Evolutionary conservation across 768 basidiomycete genomes (phyloP), one percentile per base, ranked within the genome.

Genomic region (Tricholoma hemisulphureum): DNA sequence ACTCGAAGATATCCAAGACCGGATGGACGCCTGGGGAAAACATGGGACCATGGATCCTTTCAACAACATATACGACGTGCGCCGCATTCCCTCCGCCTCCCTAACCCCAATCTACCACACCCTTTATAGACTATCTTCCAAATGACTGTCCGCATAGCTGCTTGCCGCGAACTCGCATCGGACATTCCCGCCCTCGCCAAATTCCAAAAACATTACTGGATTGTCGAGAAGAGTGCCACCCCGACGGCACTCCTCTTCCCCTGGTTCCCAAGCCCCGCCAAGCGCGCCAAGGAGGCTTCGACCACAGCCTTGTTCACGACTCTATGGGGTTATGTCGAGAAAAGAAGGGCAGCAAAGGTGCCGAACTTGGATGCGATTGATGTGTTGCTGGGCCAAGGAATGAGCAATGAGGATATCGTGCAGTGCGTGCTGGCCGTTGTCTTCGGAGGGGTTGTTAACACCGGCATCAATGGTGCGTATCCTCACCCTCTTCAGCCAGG

Each of bases 361-460:
- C 66, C 67, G 1, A 62, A 64, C 2, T 50, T 65, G 0, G 75
- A 77, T 57, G 65, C 74, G 0, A 71, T 77, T 32, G 76, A 77
- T 55, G 18, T 74, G n/a, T 56, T 77, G 11, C 63, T 77, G 26
- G 51, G 59, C 11, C 51, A 72, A 28, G 76, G 75, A 0, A 31
- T 65, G 46, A 49, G 60, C 10, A 67, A 71, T 26, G 56, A 68
- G 4, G 57, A 54, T 6, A 71, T 73, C 29, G 63, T 73, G 39
- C 57, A 74, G 71, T 69, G 71, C 21, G 65, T 75, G 18, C 59
- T 77, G 8, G 61, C 65, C 6, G 65, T 75, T 11, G 61, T 77
- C 32, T 77, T 75, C 56, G 74, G 75, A 5, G 76, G 75, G 6
- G 67, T 73, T 3, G 57, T 72, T 28, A 75, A 74, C 64, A 75